Evolutionary conservation across 352 stramenopile species (phyloP).

Genomic region (Globisporangium rhizosaccharum): DNA sequence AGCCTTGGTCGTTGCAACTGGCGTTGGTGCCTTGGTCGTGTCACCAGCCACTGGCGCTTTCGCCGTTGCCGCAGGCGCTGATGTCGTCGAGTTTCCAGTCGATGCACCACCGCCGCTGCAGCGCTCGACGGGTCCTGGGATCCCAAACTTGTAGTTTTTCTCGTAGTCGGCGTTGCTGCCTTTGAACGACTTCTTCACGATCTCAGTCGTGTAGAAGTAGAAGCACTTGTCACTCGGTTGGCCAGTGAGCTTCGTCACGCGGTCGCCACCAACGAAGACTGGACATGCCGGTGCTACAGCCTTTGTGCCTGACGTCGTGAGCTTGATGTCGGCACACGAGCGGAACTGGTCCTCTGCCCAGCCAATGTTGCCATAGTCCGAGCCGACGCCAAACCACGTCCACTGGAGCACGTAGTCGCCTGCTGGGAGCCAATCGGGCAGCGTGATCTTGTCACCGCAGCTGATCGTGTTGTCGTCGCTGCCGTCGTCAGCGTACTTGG

Average conservation of each 20-base stretch:
- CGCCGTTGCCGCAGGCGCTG: background rate
- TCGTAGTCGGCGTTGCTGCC: slow-evolving; percentile 33
- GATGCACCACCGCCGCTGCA: slow-evolving; percentile 21
- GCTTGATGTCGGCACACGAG: slow-evolving; percentile 46
- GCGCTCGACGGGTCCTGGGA: slow-evolving; percentile 34
- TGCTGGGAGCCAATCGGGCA: slow-evolving; percentile 34
- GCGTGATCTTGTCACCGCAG: slow-evolving; percentile 42
- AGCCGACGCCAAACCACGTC: slow-evolving; percentile 45
- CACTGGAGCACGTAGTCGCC: slow-evolving; percentile 60
- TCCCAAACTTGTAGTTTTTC: slow-evolving; percentile 41
- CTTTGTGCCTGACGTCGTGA: slow-evolving; percentile 30
- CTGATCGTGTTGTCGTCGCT: slow-evolving; percentile 28
- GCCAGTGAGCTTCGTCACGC: slow-evolving; percentile 38
- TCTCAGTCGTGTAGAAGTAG: slow-evolving; percentile 53
- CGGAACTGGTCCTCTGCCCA: slow-evolving; percentile 46
- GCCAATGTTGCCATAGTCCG: slow-evolving; percentile 44
- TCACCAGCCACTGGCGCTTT: background rate
- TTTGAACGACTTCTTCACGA: slow-evolving; percentile 37
- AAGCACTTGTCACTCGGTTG: slow-evolving; percentile 38
- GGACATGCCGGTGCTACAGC: slow-evolving; percentile 31
- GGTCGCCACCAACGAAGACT: slow-evolving; percentile 44
- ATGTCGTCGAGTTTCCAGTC: slow-evolving; percentile 1
- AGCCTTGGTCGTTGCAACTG: no score
- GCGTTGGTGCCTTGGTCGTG: no score
- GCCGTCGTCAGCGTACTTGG: slow-evolving; percentile 36